A percentile compares a stretch with the other conserved stretches of the same genome.
Conservation (phyloP, 208 protist species). For the Trichomonas gallinae region DNA sequence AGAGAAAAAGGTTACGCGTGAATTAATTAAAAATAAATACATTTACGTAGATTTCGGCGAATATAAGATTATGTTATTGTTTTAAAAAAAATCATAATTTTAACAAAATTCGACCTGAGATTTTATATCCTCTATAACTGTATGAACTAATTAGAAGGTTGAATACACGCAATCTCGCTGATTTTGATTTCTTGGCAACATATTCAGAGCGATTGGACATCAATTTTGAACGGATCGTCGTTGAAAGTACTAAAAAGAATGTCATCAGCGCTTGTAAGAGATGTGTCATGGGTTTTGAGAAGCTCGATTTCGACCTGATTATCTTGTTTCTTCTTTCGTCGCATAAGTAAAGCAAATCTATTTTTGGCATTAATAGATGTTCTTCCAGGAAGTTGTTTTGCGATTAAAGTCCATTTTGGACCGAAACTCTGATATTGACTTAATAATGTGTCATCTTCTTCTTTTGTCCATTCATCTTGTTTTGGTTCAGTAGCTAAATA, state of each 20-base stretch:
- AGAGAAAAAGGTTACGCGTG: no score
- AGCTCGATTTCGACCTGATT: neutral
- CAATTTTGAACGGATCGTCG: neutral
- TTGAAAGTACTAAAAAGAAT: neutral
- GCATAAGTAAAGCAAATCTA: neutral
- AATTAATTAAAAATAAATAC: no score
- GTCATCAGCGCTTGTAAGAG: neutral
- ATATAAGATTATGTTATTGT: no score
- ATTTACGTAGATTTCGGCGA: no score
- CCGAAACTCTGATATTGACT: neutral
- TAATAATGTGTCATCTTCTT: neutral
- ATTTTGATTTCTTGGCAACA: no score
- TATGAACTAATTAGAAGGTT: no score
- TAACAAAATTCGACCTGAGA: no score
- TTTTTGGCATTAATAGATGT: neutral
- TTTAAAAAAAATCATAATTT: no score
- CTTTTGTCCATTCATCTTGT: neutral
- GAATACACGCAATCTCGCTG: no score
- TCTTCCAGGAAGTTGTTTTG: neutral
- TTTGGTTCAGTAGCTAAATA: neutral
- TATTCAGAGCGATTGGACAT: neutral
- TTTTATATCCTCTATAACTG: no score
- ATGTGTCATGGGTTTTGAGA: neutral
- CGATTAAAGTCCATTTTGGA: neutral
- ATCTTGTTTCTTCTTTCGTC: neutral